phyloP scores from a whole-genome alignment of 208 protist genomes.

The Zelonia costaricensis region DNA sequence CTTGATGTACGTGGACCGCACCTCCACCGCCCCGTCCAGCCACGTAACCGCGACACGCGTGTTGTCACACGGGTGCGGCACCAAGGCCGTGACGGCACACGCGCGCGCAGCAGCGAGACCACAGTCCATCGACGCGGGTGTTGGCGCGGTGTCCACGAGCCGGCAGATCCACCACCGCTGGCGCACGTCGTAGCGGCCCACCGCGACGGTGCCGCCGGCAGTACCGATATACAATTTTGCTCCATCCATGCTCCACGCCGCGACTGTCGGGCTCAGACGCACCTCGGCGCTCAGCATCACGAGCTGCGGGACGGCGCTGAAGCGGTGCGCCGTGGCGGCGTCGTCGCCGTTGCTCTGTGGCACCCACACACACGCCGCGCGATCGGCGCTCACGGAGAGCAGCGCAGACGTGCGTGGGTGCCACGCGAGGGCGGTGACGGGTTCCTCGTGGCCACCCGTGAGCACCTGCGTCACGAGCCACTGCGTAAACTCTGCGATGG shows the following conservation, averaged over 20 bases:
- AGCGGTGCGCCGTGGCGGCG: not conserved
- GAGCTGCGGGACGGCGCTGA: slow-evolving; percentile 23
- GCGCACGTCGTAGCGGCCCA: slow-evolving; percentile 48
- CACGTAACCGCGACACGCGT: slow-evolving; percentile 41
- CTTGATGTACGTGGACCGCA: slow-evolving; percentile 59
- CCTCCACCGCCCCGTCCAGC: slow-evolving; percentile 41
- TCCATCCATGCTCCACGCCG: slow-evolving; percentile 48
- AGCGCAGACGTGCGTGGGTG: slow-evolving; percentile 13
- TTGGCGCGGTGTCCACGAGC: slow-evolving; percentile 7
- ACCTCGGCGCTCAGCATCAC: slow-evolving; percentile 42
- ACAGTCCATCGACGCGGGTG: not conserved
- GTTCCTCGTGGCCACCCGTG: slow-evolving; percentile 4
- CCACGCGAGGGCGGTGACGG: slow-evolving; percentile 25
- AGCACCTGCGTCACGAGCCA: slow-evolving; percentile 18
- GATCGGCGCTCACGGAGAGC: slow-evolving; percentile 16
- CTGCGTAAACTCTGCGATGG: not conserved
- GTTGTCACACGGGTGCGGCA: slow-evolving; percentile 55
- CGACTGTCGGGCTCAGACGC: slow-evolving; percentile 35
- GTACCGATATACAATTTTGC: slow-evolving; percentile 59
- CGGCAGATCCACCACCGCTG: slow-evolving; percentile 69
- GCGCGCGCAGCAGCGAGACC: too few species aligned
- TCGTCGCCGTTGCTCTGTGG: not conserved
- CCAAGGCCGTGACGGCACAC: slow-evolving; percentile 14
- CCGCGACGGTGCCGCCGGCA: slow-evolving; percentile 48
- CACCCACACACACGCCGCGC: slow-evolving; percentile 21